Base-by-base conservation (phyloP, 2,329 filamentous ascomycete species). In the Cryphonectria nitschkei region DNA sequence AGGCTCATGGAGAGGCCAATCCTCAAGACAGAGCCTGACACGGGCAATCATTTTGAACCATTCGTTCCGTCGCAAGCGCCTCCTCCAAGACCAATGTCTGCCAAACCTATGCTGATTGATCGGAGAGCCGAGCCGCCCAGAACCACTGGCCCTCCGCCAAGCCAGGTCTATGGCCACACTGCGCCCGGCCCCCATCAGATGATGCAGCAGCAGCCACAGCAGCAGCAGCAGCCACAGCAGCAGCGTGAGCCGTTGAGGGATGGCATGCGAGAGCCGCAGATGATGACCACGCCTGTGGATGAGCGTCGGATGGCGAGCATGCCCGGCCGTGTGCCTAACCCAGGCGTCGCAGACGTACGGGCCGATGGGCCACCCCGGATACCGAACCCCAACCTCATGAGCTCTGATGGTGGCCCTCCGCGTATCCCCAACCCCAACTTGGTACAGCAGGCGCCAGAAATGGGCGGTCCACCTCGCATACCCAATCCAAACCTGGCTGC, bases 11-110 rank as follows among this genome's bases (percentile, higher is more conserved):
- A 75, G 70, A 74, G 76, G 41, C 74, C 74, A 41, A 77, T 76
- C 13, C 80, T 87, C 64, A 87, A 88, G 76, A 84, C 87, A 73
- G 86, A 88, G 74, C 82, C 82, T 3, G 86, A 87, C 63, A 74
- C 81, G 61, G 76, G 77, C n/a, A 81, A 81, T 69, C 84, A 82
- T 52, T 84, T 83, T 71, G 85, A 88, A 54, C 78, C 80, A 0
- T 86, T 82, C 68, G 77, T 79, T 26, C 79, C 82, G 67, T 81
- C 80, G 26, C 81, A 80, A 56, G 78, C 81, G 64, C 67, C 67
- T 29, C 77, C 66, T 26, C 76, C 79, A 56, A 82, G 83, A 26
- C 70, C 72, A 19, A 70, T 71, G 61, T 71, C 72, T 26, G 68
- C 67, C 46, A 85, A 87, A 68, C 81, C 80, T 19, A 74, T 82